Conservation (phyloP, 2,329 filamentous ascomycete genomes). For the Acephala macrosclerotiorum region DNA sequence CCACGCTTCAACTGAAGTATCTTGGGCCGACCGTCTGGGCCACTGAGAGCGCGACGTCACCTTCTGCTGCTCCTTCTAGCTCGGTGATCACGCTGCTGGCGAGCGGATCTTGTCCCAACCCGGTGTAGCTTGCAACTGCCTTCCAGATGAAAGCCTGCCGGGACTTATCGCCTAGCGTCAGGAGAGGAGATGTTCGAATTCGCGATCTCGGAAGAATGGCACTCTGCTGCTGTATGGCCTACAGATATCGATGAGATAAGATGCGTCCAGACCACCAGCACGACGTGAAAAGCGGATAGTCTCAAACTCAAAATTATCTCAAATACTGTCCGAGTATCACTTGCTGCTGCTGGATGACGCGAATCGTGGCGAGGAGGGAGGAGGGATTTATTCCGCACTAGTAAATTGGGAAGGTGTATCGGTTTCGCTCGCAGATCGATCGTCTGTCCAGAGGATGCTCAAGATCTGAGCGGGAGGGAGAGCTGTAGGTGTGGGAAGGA, state of each 20-base stretch:
- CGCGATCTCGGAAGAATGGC: conserved; percentile 1
- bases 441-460: conserved; percentile 12
- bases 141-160: conserved; percentile 20
- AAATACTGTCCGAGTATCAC: conserved; percentile 17
- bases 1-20: conserved; percentile 17
- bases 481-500: conserved; percentile 9
- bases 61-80: background rate
- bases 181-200: background rate
- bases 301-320: conserved; percentile 30
- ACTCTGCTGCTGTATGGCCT: conserved; percentile 12
- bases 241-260: conserved; percentile 27
- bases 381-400: conserved; percentile 13
- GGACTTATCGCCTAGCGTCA: background rate
- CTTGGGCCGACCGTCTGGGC: conserved; percentile 23
- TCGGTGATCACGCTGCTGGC: background rate
- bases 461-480: background rate
- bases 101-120: conserved; percentile 13
- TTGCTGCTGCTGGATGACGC: conserved; percentile 14
- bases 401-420: conserved; percentile 16
- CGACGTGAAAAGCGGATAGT: conserved; percentile 17
- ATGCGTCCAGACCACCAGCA: conserved; percentile 27
- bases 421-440: conserved; percentile 20
- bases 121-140: background rate
- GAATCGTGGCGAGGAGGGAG: conserved; percentile 20
- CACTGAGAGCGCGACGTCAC: conserved; percentile 26